Evolutionary conservation across 2,329 filamentous ascomycete species (phyloP), one percentile per base, ranked within the genome.

Genomic region (Penicillium sclerotiorum): DNA sequence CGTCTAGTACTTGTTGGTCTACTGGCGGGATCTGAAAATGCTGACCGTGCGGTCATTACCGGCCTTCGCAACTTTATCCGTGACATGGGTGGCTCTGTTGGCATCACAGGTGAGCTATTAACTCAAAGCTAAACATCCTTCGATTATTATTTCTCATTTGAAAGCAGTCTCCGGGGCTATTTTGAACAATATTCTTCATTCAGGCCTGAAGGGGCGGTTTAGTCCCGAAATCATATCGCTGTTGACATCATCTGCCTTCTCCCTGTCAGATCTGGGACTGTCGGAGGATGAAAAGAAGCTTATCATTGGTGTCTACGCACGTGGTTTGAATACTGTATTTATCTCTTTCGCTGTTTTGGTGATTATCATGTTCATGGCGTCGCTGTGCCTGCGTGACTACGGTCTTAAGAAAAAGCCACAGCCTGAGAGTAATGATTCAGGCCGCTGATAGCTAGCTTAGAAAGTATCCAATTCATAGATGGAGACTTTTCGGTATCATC

Each of bases 11-110:
- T 47, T 17, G 45, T 40, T 15, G 45, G 45, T 12, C 18, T 47
- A 4, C 21, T 33, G 5, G 36, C 45, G 6, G 20, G 37, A 20
- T n/a, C 35, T 2, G 18, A 40, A 13, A 39, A 32, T 18, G 25
- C 18, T 15, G 45, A 47, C 18, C 45, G 45, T n/a, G 45, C 35
- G 21, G 45, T 40, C 4, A 32, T 40, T 2, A 40, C 45, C 11
- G 36, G 45, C 13, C 18, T 47, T 13, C 35, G 45, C 5, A 47
- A 47, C 25, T 47, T 47, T 15, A 22, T 47, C 13, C 36, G 35
- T 6, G 36, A 39, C 25, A 39, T 33, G 8, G 45, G 45, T 12
- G 45, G 45, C 9, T 25, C 27, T 30, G 18, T 47, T 12, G 36
- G 36, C 2, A 36, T 36, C 18, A 44, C 32, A 9, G 30, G 41